These are phyloP conservation scores for Stephanocyclus meneghinianus DNA, from an alignment of 352 stramenopile species.

Conservation along the genomic window DNA sequence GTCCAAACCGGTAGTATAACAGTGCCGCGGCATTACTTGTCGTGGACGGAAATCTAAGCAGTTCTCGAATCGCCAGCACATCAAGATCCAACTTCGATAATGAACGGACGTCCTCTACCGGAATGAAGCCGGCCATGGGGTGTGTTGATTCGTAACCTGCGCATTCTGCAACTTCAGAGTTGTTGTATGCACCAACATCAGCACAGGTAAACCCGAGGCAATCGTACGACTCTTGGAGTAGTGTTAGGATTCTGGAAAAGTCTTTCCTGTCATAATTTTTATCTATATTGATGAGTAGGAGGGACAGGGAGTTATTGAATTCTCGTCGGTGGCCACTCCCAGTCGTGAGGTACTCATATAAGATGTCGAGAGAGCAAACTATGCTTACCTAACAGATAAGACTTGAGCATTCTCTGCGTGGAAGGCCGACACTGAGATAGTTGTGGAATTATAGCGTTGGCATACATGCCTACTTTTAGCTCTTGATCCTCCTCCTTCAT, in stretches of 20 bases:
- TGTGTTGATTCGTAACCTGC: constrained; percentile 30
- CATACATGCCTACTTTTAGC: constrained; percentile 55
- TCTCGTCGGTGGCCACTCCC: background rate
- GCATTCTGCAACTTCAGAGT: constrained; percentile 36
- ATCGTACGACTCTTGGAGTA: constrained; percentile 68
- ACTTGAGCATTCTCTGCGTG: constrained; percentile 64
- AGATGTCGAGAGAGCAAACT: background rate
- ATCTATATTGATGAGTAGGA: constrained; percentile 3
- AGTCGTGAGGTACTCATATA: background rate
- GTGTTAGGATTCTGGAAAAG: constrained; percentile 55
- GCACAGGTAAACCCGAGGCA: constrained; percentile 75
- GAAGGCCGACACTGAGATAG: constrained; percentile 69
- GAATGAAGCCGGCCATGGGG: constrained; percentile 60
- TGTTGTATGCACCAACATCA: constrained; percentile 63
- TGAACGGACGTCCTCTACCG: constrained; percentile 49
- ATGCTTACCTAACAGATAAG: constrained; percentile 48
- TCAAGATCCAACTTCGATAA: constrained; percentile 73
- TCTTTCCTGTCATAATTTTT: constrained; percentile 63
- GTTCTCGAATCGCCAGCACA: constrained; percentile 60
- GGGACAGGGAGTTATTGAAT: background rate
- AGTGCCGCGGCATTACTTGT: constrained; percentile 38
- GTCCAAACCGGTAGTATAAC: constrained; percentile 49
- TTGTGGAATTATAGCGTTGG: constrained; percentile 69
- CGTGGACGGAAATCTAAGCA: constrained; percentile 43
- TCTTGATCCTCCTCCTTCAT: constrained; percentile 59